These are phyloP conservation scores for Dioszegia aurantiaca DNA, from an alignment of 768 basidiomycete genomes.

Conservation along the genomic window DNA sequence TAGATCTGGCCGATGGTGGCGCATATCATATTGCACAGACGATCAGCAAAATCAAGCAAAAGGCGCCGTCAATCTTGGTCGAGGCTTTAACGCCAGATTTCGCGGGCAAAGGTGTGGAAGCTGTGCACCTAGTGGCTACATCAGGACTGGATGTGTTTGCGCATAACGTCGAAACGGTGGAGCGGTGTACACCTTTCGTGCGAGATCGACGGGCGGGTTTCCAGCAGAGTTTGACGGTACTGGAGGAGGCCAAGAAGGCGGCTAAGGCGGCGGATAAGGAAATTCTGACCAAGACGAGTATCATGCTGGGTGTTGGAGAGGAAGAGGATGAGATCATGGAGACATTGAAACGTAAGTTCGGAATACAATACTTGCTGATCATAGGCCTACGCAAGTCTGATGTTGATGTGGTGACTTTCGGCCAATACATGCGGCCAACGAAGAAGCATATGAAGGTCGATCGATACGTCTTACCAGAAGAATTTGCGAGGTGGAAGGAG, in stretches of 20 bases:
- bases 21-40: slow-evolving; percentile 93
- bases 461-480: slow-evolving; percentile 87
- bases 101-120: slow-evolving; percentile 64
- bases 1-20: slow-evolving; percentile 89
- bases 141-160: slow-evolving; percentile 97
- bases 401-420: slow-evolving; percentile 97
- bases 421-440: slow-evolving; percentile 99
- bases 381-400: slow-evolving; percentile 79
- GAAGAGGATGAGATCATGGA: slow-evolving; percentile 73
- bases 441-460: slow-evolving; percentile 99
- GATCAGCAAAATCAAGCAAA: slow-evolving; percentile 90
- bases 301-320: slow-evolving; percentile 98
- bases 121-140: slow-evolving; percentile 76
- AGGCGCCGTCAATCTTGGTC: slow-evolving; percentile 91
- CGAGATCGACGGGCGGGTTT: slow-evolving; percentile 92
- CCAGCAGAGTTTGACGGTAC: slow-evolving; percentile 58
- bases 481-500: slow-evolving; percentile 87
- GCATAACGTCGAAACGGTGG: slow-evolving; percentile 96
- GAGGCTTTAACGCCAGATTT: slow-evolving; percentile 97
- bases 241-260: slow-evolving; percentile 50
- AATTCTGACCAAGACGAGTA: slow-evolving; percentile 90
- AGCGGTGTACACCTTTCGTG: slow-evolving; percentile 87
- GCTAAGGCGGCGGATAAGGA: slow-evolving; percentile 53
- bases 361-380: slow-evolving; percentile 2
- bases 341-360: slow-evolving; percentile 70